Base-by-base conservation (phyloP, 164 flowering plant genomes). In the Nelumbo lutea region DNA sequence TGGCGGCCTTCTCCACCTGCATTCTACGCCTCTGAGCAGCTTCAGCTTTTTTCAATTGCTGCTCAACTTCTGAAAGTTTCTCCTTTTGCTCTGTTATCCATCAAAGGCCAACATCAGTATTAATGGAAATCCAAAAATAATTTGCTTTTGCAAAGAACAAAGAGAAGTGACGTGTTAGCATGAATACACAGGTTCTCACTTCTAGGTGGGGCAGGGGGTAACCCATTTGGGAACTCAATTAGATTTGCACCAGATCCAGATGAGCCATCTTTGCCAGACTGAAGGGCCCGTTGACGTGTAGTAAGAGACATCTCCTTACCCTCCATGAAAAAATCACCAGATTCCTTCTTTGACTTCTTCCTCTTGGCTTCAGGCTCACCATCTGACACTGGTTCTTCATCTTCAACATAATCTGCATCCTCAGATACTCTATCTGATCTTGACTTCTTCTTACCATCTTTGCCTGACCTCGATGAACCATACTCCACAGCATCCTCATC, bases 211-310 rank as follows among this genome's bases (percentile, higher is more conserved):
- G 93, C 89, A 65, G 95, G 87, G 7, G 96, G 97, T 59, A 93
- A 75, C 39, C 98, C 99, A 81, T 96, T 83, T 56, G 98, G 97
- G 66, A 91, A 96, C 77, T 96, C 98, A 69, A 90, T 76, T 52
- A 75, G 70, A 78, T 80, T 85, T 39, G 83, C 79, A 58, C 78
- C 79, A 63, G 82, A 60, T 14, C 78, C 74, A 56, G 84, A 70
- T 69, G 92, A 80, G 42, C 75, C 68, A 70, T 88, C 97, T 79
- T 82, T 95, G 72, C 91, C 87, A 0, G 89, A 84, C 69, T 88
- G 90, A 73, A 93, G 94, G n/a, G 99, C 98, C 63, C 98, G 77
- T 72, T 91, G 99, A 51, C 99, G 97, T 1, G 88, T 86, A 15
- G 96, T 93, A 4, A 96, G 87, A 75, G 86, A 71, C 65, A 87